phyloP scores from a whole-genome alignment of 345 rosid species.

The Lepidium aucheri region DNA sequence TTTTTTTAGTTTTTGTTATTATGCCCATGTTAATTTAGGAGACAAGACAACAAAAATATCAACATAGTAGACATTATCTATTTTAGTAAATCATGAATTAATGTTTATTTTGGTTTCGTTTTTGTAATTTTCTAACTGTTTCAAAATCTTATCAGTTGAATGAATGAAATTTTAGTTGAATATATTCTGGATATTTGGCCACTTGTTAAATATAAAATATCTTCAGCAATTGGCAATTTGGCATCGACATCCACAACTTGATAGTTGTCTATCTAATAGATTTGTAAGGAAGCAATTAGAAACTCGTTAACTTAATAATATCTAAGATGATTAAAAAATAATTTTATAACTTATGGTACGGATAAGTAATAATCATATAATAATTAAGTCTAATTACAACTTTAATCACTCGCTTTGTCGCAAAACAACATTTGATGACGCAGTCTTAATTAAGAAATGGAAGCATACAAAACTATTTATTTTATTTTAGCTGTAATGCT shows the following conservation, averaged over 20 bases:
- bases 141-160: too few species aligned
- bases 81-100: too few species aligned
- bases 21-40: too few species aligned
- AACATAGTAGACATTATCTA: too few species aligned
- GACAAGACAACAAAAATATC: too few species aligned
- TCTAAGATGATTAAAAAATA: neutral
- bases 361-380: neutral
- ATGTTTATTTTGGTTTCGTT: too few species aligned
- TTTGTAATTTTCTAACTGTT: too few species aligned
- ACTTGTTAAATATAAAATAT: slow-evolving; percentile 1
- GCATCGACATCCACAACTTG: slow-evolving; percentile 7
- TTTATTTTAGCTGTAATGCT: neutral
- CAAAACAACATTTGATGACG: slow-evolving; percentile 8
- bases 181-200: neutral
- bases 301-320: neutral
- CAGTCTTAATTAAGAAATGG: neutral
- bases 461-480: neutral
- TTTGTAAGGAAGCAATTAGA: neutral
- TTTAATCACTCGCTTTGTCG: neutral
- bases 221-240: neutral
- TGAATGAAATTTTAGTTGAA: too few species aligned
- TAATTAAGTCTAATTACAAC: neutral
- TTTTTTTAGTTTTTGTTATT: too few species aligned
- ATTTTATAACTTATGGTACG: neutral
- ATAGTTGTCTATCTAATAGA: neutral